Conservation (phyloP, 2,329 filamentous ascomycete genomes). For the Talaromyces sp. region DNA sequence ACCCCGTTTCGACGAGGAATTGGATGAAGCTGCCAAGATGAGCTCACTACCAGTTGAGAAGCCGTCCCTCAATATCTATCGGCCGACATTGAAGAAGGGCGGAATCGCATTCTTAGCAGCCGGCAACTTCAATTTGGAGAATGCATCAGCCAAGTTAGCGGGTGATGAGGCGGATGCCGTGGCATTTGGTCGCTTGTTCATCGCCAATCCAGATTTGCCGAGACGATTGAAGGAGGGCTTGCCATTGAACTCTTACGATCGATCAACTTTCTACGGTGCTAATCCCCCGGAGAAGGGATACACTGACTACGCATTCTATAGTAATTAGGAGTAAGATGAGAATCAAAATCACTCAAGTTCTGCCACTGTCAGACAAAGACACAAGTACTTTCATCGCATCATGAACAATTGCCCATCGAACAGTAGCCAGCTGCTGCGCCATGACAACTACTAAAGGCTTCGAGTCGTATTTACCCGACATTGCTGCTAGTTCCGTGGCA, state of each 20-base stretch:
- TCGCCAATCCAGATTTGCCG: constrained; percentile 45
- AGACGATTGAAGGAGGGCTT: constrained; percentile 54
- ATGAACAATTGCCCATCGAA: constrained; percentile 61
- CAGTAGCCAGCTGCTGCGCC: constrained; percentile 53
- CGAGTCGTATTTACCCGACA: constrained; percentile 48
- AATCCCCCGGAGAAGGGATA: constrained; percentile 34
- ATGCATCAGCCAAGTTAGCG: constrained; percentile 23
- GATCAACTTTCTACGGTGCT: constrained; percentile 42
- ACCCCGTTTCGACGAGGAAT: constrained; percentile 47
- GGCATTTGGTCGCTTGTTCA: constrained; percentile 40
- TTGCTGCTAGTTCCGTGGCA: constrained; percentile 34
- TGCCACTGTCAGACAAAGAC: not conserved
- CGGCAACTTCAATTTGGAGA: constrained; percentile 27
- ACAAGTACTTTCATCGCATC: constrained; percentile 57
- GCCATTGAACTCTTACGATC: constrained; percentile 57
- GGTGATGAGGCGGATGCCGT: constrained; percentile 21
- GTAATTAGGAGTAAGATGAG: not conserved
- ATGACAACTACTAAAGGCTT: constrained; percentile 55
- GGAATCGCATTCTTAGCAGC: constrained; percentile 37
- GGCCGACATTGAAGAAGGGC: constrained; percentile 37
- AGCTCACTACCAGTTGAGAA: constrained; percentile 29
- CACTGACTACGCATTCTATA: constrained; percentile 31
- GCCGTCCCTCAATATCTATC: constrained; percentile 37
- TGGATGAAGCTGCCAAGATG: constrained; percentile 46
- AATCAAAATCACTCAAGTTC: not conserved